Conservation (phyloP, 2,329 filamentous ascomycete species). For the Iodosphaeria phyllophila region DNA sequence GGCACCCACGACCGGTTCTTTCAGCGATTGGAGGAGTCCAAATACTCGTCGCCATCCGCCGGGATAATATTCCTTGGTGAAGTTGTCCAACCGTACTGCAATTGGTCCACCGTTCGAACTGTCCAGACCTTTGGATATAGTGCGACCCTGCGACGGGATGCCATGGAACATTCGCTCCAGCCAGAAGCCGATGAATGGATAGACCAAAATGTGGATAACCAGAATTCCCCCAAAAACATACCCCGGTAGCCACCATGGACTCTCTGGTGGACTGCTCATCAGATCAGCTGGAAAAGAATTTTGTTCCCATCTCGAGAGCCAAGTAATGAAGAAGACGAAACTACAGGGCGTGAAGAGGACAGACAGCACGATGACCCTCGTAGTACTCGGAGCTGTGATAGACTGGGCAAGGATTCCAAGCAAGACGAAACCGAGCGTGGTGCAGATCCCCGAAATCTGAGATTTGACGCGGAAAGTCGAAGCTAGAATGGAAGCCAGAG, state of each 20-base stretch:
- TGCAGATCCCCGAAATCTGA: slow-evolving; percentile 69
- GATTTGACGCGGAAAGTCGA: slow-evolving; percentile 74
- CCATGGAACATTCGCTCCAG: slow-evolving; percentile 62
- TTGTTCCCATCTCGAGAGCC: slow-evolving; percentile 60
- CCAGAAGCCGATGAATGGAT: slow-evolving; percentile 55
- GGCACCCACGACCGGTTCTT: slow-evolving; percentile 63
- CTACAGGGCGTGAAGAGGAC: slow-evolving; percentile 75
- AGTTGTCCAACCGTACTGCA: slow-evolving; percentile 51
- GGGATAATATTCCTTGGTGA: slow-evolving; percentile 64
- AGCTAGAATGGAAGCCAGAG: slow-evolving; percentile 69
- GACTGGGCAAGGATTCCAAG: slow-evolving; percentile 72
- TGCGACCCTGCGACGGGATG: slow-evolving; percentile 45
- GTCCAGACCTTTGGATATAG: slow-evolving; percentile 20
- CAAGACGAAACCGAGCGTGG: slow-evolving; percentile 53
- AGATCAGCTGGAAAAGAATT: slow-evolving; percentile 41
- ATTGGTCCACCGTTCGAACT: slow-evolving; percentile 13
- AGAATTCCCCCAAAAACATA: slow-evolving; percentile 64
- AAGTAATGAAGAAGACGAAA: slow-evolving; percentile 63
- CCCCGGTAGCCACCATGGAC: slow-evolving; percentile 50
- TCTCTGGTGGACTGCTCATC: slow-evolving; percentile 38
- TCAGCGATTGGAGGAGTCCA: slow-evolving; percentile 23
- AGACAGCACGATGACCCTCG: slow-evolving; percentile 48
- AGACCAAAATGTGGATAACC: slow-evolving; percentile 58
- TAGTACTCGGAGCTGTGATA: slow-evolving; percentile 40
- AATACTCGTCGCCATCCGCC: slow-evolving; percentile 38